A percentile compares a stretch with the other conserved stretches of the same genome.
These are phyloP conservation scores for Coelastrella sp. DNA, from an alignment of 139 green algal genomes.

Conservation along the genomic window DNA sequence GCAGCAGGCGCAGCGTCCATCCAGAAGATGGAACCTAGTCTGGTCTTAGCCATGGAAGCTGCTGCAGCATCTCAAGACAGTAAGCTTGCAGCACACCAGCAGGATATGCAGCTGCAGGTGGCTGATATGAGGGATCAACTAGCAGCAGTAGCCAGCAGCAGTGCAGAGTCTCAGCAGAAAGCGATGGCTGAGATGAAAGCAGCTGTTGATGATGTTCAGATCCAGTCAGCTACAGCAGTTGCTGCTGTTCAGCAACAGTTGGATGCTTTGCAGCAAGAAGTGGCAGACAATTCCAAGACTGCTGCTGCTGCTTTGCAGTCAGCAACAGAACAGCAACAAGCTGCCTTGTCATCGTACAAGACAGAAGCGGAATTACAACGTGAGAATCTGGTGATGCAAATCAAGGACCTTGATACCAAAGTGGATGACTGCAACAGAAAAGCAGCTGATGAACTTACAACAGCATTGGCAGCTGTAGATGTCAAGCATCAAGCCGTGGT, in stretches of 20 bases:
- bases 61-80: neutral
- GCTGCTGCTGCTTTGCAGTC: neutral
- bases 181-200: neutral
- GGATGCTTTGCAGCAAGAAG: neutral
- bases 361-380: neutral
- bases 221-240: neutral
- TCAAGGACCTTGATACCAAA: neutral
- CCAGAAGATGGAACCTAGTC: neutral
- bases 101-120: constrained; percentile 4
- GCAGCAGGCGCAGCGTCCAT: neutral
- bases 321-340: constrained; percentile 1
- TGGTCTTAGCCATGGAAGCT: neutral
- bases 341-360: neutral
- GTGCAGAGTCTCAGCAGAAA: neutral
- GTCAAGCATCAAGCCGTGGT: too few species aligned
- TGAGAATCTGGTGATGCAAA: neutral
- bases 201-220: neutral
- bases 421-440: too few species aligned
- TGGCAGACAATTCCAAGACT: neutral
- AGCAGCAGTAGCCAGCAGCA: neutral
- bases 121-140: neutral
- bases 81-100: neutral
- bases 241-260: neutral
- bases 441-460: too few species aligned
- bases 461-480: neutral